Conservation (phyloP, 2,329 filamentous ascomycete species). For the Xylaria sp. region DNA sequence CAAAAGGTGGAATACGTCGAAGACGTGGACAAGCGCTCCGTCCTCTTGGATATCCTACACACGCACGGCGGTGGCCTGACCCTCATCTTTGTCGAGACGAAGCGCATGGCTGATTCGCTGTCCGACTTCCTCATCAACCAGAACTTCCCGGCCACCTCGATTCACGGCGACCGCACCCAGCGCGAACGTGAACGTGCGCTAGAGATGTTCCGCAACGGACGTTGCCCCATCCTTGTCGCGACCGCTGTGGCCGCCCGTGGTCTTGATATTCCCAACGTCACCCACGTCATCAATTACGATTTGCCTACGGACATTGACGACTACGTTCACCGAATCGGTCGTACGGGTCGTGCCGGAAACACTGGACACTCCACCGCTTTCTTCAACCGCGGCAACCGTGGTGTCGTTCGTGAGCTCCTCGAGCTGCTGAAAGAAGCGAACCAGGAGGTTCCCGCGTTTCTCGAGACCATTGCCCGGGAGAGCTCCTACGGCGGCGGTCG, state of each 20-base stretch:
- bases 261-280: conserved; percentile 95
- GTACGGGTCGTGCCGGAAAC: conserved; percentile 99
- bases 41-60: conserved; percentile 96
- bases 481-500: conserved; percentile 76
- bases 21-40: conserved; percentile 96
- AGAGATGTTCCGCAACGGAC: conserved; percentile 95
- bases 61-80: conserved; percentile 90
- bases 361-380: conserved; percentile 98
- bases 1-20: conserved; percentile 99
- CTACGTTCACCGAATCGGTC: conserved; percentile 99
- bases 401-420: conserved; percentile 94
- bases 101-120: conserved; percentile 98
- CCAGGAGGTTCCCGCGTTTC: conserved; percentile 92
- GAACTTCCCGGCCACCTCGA: conserved; percentile 96
- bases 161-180: conserved; percentile 98
- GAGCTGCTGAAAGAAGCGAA: conserved; percentile 99
- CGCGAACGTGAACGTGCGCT: conserved; percentile 97
- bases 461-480: conserved; percentile 97
- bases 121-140: conserved; percentile 99
- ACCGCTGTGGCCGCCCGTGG: conserved; percentile 93
- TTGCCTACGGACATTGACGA: conserved; percentile 99
- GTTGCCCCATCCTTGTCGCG: conserved; percentile 95
- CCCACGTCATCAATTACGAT: conserved; percentile 98
- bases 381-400: conserved; percentile 99
- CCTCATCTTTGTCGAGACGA: conserved; percentile 98